A percentile compares a stretch with the other conserved stretches of the same genome.
Evolutionary conservation across 2,329 filamentous ascomycete species (phyloP).

Genomic region (Canariomyces notabilis): DNA sequence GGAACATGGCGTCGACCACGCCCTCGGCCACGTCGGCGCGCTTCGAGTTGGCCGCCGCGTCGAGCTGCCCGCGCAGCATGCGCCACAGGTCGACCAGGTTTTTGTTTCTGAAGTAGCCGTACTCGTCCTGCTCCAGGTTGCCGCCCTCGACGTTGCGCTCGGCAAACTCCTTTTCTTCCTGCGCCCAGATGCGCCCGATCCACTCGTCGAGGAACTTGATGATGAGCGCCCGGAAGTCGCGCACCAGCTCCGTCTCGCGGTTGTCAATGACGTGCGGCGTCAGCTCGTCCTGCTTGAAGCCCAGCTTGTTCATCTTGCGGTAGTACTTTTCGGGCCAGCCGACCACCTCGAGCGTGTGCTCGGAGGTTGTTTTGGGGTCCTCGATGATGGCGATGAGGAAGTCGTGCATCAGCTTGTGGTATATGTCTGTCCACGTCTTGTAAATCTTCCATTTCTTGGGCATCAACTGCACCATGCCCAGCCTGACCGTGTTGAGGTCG

Average conservation of each 20-base stretch:
- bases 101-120: slow-evolving; percentile 86
- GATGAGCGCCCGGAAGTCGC: slow-evolving; percentile 91
- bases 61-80: slow-evolving; percentile 90
- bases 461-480: slow-evolving; percentile 87
- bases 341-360: slow-evolving; percentile 85
- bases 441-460: slow-evolving; percentile 97
- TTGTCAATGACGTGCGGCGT: slow-evolving; percentile 84
- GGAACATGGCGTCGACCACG: slow-evolving; percentile 93
- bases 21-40: slow-evolving; percentile 89
- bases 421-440: slow-evolving; percentile 82
- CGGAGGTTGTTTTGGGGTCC: slow-evolving; percentile 76
- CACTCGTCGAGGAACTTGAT: slow-evolving; percentile 94
- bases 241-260: slow-evolving; percentile 81
- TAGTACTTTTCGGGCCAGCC: slow-evolving; percentile 97
- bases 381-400: slow-evolving; percentile 80
- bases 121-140: slow-evolving; percentile 80
- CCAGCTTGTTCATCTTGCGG: slow-evolving; percentile 87
- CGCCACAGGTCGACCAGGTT: slow-evolving; percentile 94
- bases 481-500: slow-evolving; percentile 88
- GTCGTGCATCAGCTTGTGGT: slow-evolving; percentile 93
- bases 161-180: slow-evolving; percentile 76
- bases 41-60: slow-evolving; percentile 77
- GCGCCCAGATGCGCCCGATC: slow-evolving; percentile 86
- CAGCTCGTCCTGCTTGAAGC: slow-evolving; percentile 71
- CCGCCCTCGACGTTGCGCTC: slow-evolving; percentile 67